A percentile compares a stretch with the other conserved stretches of the same genome.
Evolutionary conservation across 106 monocot genomes (phyloP).

Genomic region (Chionographis japonica): DNA sequence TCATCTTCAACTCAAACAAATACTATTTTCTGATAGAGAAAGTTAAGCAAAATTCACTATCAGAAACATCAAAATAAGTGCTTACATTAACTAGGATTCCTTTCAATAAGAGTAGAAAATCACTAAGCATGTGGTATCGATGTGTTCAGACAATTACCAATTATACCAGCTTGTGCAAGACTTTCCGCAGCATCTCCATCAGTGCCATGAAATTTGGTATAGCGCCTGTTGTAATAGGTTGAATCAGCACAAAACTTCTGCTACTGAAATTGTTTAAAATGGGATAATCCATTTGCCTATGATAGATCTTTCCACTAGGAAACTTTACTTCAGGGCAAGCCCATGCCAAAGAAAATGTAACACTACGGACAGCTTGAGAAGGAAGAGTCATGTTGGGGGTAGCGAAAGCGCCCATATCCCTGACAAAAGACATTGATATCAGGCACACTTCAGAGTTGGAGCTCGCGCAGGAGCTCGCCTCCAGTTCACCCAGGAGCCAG

Average conservation of each 20-base stretch:
- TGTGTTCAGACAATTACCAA: slow-evolving; percentile 39
- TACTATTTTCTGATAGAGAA: too few species aligned
- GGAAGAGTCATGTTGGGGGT: too few species aligned
- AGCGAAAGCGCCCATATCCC: too few species aligned
- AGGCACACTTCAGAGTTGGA: too few species aligned
- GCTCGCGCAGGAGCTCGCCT: too few species aligned
- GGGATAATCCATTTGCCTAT: slow-evolving; percentile 36
- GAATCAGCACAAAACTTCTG: neutral
- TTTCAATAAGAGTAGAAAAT: neutral
- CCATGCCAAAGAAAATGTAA: slow-evolving; percentile 91
- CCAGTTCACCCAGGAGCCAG: too few species aligned
- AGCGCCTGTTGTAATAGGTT: slow-evolving; percentile 51
- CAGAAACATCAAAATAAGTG: neutral
- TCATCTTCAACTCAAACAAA: too few species aligned
- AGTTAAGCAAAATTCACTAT: too few species aligned
- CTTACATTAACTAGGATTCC: too few species aligned
- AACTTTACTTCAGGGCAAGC: slow-evolving; percentile 82
- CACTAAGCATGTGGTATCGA: neutral
- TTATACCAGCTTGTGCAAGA: slow-evolving; percentile 80
- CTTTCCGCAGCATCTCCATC: slow-evolving; percentile 63
- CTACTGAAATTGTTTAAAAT: neutral
- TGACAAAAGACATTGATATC: too few species aligned
- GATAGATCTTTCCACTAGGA: slow-evolving; percentile 69
- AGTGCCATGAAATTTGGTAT: slow-evolving; percentile 90
- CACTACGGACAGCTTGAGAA: slow-evolving; percentile 42